Evolutionary conservation across 2,329 filamentous ascomycete species (phyloP), one percentile per base, ranked within the genome.

Genomic region (Fusarium incarnatum): DNA sequence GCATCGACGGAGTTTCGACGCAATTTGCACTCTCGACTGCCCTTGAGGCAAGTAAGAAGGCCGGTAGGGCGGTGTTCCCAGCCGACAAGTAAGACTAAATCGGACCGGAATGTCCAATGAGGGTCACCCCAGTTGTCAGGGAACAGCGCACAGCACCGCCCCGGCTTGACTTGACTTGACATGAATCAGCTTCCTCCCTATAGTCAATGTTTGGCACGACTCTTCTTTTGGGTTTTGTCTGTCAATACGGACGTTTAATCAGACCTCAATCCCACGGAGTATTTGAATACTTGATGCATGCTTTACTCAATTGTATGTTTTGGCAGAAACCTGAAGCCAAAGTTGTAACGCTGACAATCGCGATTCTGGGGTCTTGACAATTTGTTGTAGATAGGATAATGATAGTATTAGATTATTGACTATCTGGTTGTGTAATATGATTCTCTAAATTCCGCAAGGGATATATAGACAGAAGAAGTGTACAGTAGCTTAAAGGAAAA

Each of bases 381-480:
- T 12, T 12, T 37, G 18, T 37, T 37, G 1, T 37, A 37, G 18
- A n/a, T 37, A 12, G 10, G 6, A 5, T 37, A 37, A 6, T n/a
- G 34, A 37, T 37, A 37, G 34, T 4, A 37, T 37, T 37, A 37
- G 34, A 37, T 37, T 37, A n/a, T 37, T 7, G 10, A 37, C 34
- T 37, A 32, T 48, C 27, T 32, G 8, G 20, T 32, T 48, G 57
- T 32, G 18, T 40, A 58, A 60, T 40, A 41, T 27, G 40, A 32
- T 47, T 41, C 46, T 46, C 53, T 42, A 58, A 47, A 27, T 28
- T 22, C 41, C 41, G 2, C 11, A 32, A 15, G 25, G 46, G 57
- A 58, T 47, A 30, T 57, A 30, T 57, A 54, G 58, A 60, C 53
- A 32, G 18, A 32, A 32, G n/a, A 55, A 63, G 16, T 34, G n/a